Percentiles rank a stretch among this genome's conserved stretches.
phyloP scores from a whole-genome alignment of 2,329 filamentous ascomycete species.

The Colletotrichum somersetense region DNA sequence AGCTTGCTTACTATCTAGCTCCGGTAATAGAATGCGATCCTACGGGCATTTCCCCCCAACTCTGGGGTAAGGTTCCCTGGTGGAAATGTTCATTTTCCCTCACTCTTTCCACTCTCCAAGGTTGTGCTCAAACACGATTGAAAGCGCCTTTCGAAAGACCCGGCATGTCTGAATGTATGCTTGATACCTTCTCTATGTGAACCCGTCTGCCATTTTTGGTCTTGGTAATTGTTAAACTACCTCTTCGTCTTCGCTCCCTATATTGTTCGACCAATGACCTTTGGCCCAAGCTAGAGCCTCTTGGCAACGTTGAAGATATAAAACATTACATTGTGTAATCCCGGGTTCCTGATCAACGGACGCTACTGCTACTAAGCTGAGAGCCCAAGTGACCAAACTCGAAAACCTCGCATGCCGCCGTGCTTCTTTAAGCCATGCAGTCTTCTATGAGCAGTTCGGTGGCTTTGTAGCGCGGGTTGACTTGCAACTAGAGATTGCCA shows the following conservation, averaged over 20 bases:
- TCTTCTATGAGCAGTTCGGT: too few species aligned
- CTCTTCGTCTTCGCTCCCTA: background rate
- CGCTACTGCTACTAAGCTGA: background rate
- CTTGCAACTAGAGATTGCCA: background rate
- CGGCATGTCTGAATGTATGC: background rate
- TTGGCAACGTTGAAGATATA: background rate
- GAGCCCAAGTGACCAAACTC: too few species aligned
- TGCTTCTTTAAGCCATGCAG: background rate
- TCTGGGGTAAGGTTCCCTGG: too few species aligned
- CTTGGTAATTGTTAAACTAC: background rate
- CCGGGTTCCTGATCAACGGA: slow-evolving; percentile 44
- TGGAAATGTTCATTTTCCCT: background rate
- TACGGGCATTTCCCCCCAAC: background rate
- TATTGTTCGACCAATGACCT: background rate
- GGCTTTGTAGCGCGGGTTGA: background rate
- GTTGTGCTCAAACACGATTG: background rate
- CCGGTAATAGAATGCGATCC: background rate
- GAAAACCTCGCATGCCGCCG: background rate
- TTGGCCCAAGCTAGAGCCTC: background rate
- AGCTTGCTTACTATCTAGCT: background rate
- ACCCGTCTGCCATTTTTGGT: background rate
- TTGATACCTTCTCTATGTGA: background rate
- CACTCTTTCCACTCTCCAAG: too few species aligned
- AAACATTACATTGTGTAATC: background rate
- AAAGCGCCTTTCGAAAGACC: too few species aligned